Conservation (phyloP, 2,329 filamentous ascomycete species). For the Bipolaris zeicola region DNA sequence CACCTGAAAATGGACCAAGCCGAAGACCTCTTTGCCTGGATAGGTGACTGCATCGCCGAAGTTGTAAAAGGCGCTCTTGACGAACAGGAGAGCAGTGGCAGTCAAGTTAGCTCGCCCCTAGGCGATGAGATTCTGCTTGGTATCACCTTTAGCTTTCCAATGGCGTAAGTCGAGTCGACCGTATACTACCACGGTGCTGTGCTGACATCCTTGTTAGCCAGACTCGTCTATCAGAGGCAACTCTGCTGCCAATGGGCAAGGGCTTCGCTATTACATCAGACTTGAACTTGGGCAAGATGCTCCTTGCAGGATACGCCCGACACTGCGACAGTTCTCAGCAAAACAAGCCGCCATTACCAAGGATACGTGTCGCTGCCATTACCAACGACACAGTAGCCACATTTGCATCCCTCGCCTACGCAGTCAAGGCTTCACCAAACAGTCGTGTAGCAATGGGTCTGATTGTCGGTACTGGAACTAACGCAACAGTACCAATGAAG, state of each 20-base stretch:
- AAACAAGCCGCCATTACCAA: constrained; percentile 53
- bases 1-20: constrained; percentile 75
- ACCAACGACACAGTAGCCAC: constrained; percentile 83
- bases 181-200: background rate
- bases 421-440: constrained; percentile 64
- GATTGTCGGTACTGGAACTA: constrained; percentile 81
- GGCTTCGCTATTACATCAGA: constrained; percentile 68
- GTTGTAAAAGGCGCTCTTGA: constrained; percentile 67
- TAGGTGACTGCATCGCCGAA: constrained; percentile 75
- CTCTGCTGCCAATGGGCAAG: constrained; percentile 72
- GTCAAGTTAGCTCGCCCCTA: constrained; percentile 35
- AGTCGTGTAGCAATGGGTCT: constrained; percentile 77
- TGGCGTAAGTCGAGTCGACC: constrained; percentile 50
- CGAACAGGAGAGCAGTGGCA: constrained; percentile 26
- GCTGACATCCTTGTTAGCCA: constrained; percentile 50
- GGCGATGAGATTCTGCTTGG: constrained; percentile 63
- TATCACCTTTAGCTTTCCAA: constrained; percentile 74
- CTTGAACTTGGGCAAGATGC: constrained; percentile 64
- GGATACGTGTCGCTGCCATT: constrained; percentile 74
- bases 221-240: constrained; percentile 65
- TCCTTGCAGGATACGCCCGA: constrained; percentile 64
- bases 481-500: constrained; percentile 77
- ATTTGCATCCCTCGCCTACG: constrained; percentile 76
- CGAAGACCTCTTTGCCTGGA: constrained; percentile 79
- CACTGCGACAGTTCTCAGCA: constrained; percentile 53